Base-by-base conservation (phyloP, 441 rosid species). In the Mallotus japonicus region DNA sequence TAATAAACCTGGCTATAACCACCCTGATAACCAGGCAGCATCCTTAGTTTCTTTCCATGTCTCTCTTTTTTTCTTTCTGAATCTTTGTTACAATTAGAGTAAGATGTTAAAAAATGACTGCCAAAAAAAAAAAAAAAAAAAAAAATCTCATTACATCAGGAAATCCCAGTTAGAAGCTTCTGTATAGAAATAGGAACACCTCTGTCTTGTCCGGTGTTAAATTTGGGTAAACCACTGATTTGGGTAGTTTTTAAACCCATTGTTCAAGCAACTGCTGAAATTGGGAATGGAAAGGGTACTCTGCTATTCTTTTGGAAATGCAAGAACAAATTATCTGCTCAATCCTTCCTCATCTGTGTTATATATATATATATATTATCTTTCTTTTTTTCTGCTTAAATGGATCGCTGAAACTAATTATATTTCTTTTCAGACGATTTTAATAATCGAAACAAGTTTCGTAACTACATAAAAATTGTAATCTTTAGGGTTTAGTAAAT, bases 131-230 rank as follows among this genome's bases (percentile, higher is more conserved):
- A 44, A 44, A 3, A n/a, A 40, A 73, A 3, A 24, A 24, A 24
- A 24, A 24, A 24, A 1, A 46, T 58, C 50, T 51, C 42, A 16
- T 8, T 67, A 64, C 73, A 65, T 67, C 61, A 61, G 70, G 57
- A 80, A 58, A 71, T 34, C 60, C 62, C 61, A 62, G 61, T 59
- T 78, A 66, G 79, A 75, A 79, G 67, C 62, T 60, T 76, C 14
- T 82, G 85, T 82, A 77, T 77, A 85, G 78, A 74, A 78, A 71
- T 62, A 78, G 81, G 74, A 68, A 73, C 66, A 22, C 12, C 13
- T 37, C 32, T 62, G 65, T 66, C 13, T 13, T 44, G 47, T 44
- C 75, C 61, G 4, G 19, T 62, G 73, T 62, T 69, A 56, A n/a
- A 19, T 15, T 58, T 53, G 81, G 76, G 51, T 17, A 40, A 75